phyloP scores from a whole-genome alignment of 2,329 filamentous ascomycete genomes.

The Penicillium paneum region DNA sequence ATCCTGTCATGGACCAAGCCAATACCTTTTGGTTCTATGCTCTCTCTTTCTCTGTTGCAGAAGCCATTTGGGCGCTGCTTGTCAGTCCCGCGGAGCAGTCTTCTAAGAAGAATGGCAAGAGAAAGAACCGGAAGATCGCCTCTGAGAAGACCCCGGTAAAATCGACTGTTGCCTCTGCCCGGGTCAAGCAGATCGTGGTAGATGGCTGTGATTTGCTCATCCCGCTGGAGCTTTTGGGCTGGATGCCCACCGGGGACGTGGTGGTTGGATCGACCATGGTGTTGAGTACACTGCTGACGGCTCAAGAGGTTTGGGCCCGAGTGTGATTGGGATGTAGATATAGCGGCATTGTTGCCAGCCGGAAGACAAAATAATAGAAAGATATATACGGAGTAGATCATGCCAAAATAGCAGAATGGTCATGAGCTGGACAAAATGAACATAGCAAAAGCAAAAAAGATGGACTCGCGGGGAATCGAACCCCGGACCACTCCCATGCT shows the following conservation, averaged over 20 bases:
- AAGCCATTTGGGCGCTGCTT: conserved; percentile 24
- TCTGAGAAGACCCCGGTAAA: conserved; percentile 10
- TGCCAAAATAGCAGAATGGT: not conserved
- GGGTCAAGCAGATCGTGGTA: conserved; percentile 52
- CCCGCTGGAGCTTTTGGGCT: conserved; percentile 59
- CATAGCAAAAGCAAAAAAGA: conserved; percentile 13
- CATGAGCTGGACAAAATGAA: not conserved
- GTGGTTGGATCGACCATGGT: conserved; percentile 59
- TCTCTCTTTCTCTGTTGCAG: conserved; percentile 52
- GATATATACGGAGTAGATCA: not conserved
- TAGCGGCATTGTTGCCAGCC: not conserved
- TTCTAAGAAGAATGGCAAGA: conserved; percentile 16
- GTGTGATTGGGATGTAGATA: conserved; percentile 6
- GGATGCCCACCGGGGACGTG: conserved; percentile 53
- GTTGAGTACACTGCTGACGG: conserved; percentile 60
- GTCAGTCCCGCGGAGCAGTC: conserved; percentile 14
- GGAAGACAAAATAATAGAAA: not conserved
- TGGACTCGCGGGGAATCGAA: conserved; percentile 52
- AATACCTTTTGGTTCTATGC: conserved; percentile 69
- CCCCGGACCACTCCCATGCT: conserved; percentile 49
- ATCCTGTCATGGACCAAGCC: conserved; percentile 55
- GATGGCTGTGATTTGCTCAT: conserved; percentile 62
- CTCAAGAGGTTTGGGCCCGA: conserved; percentile 57
- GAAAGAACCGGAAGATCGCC: conserved; percentile 26
- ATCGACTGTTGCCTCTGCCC: conserved; percentile 7